A percentile compares a stretch with the other conserved stretches of the same genome.
These are phyloP conservation scores for Zelopaecilomyces penicillatus DNA, from an alignment of 2,329 filamentous ascomycete genomes.

Conservation along the genomic window DNA sequence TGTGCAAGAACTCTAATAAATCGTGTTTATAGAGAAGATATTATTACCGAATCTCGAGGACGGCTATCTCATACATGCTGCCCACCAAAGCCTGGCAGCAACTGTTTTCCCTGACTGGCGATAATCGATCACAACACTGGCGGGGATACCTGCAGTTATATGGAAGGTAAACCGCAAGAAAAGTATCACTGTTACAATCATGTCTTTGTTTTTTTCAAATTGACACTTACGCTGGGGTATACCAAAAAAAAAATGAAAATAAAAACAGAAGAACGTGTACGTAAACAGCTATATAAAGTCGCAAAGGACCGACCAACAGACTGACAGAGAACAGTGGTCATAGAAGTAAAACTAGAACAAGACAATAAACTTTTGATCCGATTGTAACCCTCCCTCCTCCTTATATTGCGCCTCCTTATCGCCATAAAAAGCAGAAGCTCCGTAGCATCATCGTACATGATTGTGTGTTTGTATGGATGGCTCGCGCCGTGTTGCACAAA, in stretches of 20 bases:
- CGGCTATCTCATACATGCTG: no score
- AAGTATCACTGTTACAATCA: no score
- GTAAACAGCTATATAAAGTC: no score
- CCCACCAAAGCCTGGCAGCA: slow-evolving; percentile 25
- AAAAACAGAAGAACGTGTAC: no score
- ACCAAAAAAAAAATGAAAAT: no score
- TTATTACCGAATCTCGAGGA: no score
- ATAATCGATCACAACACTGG: slow-evolving; percentile 43
- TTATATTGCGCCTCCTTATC: slow-evolving; percentile 20
- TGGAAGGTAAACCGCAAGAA: slow-evolving; percentile 37
- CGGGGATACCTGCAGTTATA: slow-evolving; percentile 53
- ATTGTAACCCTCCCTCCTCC: slow-evolving; percentile 2
- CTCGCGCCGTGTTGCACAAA: slow-evolving; percentile 4
- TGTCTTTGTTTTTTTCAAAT: no score
- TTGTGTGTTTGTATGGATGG: slow-evolving; percentile 3
- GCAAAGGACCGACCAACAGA: not conserved
- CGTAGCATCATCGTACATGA: not conserved
- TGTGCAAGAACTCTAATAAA: no score
- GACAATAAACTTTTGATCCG: slow-evolving; percentile 17
- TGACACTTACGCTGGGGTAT: no score
- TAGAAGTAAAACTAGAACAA: slow-evolving; percentile 12
- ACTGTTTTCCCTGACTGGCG: slow-evolving; percentile 48
- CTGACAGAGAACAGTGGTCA: slow-evolving; percentile 1
- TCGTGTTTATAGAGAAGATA: no score
- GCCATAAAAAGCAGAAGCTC: slow-evolving; percentile 17